Conservation (phyloP, 2,329 filamentous ascomycete genomes). For the Talaromyces islandicus region DNA sequence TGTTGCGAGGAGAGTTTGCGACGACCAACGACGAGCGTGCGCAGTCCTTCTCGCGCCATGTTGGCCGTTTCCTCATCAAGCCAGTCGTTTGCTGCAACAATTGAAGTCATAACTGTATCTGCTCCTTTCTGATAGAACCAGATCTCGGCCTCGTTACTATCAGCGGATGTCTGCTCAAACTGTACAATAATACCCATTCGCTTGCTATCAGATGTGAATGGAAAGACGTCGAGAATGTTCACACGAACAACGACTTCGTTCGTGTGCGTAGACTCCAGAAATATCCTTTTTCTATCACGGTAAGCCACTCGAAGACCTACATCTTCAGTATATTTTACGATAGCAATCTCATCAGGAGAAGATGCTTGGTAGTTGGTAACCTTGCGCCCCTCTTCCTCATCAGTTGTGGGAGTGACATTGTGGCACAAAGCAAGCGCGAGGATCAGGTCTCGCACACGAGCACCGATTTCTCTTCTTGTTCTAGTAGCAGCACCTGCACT, state of each 20-base stretch:
- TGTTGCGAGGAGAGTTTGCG: conserved; percentile 73
- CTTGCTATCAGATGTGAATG: conserved; percentile 96
- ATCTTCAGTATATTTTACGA: conserved; percentile 89
- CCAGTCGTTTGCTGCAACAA: conserved; percentile 96
- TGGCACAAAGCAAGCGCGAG: conserved; percentile 89
- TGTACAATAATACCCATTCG: conserved; percentile 96
- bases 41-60: conserved; percentile 93
- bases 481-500: conserved; percentile 60
- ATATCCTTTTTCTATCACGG: conserved; percentile 81
- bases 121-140: conserved; percentile 99
- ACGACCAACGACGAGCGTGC: conserved; percentile 90
- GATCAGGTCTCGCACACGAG: conserved; percentile 86
- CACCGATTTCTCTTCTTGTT: conserved; percentile 86
- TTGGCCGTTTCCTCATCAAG: conserved; percentile 98
- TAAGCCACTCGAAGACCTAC: conserved; percentile 80
- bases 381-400: conserved; percentile 71
- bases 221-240: conserved; percentile 87
- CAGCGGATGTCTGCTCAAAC: conserved; percentile 59
- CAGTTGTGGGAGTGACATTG: conserved; percentile 88
- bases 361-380: conserved; percentile 91
- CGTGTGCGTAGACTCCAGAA: conserved; percentile 69
- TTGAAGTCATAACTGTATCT: conserved; percentile 95
- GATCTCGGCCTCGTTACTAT: conserved; percentile 64
- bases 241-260: conserved; percentile 74
- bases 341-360: conserved; percentile 96